Base-by-base conservation (phyloP, 306 rosid species). In the Phaseolus lunatus region DNA sequence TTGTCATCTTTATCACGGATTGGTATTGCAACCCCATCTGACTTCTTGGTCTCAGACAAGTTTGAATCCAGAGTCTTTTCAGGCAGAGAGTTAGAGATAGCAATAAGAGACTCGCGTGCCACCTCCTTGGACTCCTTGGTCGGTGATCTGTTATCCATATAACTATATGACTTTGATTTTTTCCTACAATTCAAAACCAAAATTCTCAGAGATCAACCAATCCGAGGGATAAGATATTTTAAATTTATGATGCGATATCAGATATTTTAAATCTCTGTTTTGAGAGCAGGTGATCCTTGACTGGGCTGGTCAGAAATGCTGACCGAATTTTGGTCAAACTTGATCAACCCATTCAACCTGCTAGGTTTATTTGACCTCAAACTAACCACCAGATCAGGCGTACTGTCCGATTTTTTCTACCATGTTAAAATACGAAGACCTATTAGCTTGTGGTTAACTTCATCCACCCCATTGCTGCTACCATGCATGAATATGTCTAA, bases 31-130 rank as follows among this genome's bases (percentile, higher is more conserved):
- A 45, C 67, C 22, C 75, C 86, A 72, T 86, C 85, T 16, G 76
- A 54, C 68, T 79, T 82, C 81, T 86, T 54, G 78, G 31, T 44
- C 67, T 86, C 84, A 1, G 71, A 79, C 16, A 9, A 26, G 20
- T 70, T 75, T 24, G 69, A 82, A 43, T 80, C 83, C 78, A 31
- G 64, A 59, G 29, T 44, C 59, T 77, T 75, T 49, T 82, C 84
- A 0, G 85, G 83, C n/a, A 64, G 72, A 26, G 41, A 24, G 83
- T 67, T 59, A 1, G 89, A 86, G 76, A 86, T 82, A 16, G 84
- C 85, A 22, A 86, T 86, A 67, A 86, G 89, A 9, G 78, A 76
- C 79, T 82, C 89, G 26, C 84, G 86, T 76, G 85, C 84, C 83
- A 50, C 84, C 78, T 86, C 89, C 22, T 64, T 44, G 47, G 83